Conservation (phyloP, 306 rosid genomes). For the Begonia fuchsioides region DNA sequence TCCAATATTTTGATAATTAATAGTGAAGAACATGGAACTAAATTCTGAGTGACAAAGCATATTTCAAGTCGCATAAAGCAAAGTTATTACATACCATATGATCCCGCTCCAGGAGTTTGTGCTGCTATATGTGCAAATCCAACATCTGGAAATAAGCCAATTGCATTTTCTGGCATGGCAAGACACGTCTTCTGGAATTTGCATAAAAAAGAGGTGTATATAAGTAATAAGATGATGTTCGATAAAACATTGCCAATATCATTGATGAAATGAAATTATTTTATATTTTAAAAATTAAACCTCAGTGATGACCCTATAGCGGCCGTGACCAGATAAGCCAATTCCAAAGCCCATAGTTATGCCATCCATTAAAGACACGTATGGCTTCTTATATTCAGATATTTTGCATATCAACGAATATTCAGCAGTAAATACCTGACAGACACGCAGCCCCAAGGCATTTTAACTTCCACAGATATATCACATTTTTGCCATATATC, state of each 20-base stretch:
- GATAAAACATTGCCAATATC: too few relatives aligned
- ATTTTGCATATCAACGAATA: conserved; percentile 91
- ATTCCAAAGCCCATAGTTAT: conserved; percentile 96
- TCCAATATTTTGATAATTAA: too few relatives aligned
- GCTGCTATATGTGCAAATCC: conserved; percentile 93
- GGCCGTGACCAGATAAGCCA: conserved; percentile 95
- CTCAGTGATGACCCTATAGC: conserved; percentile 84
- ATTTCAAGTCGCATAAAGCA: background rate
- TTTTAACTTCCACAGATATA: conserved; percentile 3
- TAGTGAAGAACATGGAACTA: too few relatives aligned
- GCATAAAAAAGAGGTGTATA: background rate
- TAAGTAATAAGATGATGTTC: too few relatives aligned
- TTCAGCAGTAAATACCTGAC: conserved; percentile 87
- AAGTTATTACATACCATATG: conserved; percentile 44
- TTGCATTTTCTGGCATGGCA: conserved; percentile 99
- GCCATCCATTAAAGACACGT: conserved; percentile 91
- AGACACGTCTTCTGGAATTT: conserved; percentile 69
- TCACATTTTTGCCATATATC: too few relatives aligned
- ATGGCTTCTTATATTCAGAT: conserved; percentile 77
- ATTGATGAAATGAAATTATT: too few relatives aligned
- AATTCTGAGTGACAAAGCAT: background rate
- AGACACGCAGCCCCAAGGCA: conserved; percentile 1
- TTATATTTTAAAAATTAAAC: conserved; percentile 21
- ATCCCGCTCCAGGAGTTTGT: conserved; percentile 90
- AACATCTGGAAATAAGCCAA: conserved; percentile 92